Evolutionary conservation across 306 rosid genomes (phyloP).

Genomic region (Ammopiptanthus mongolicus): DNA sequence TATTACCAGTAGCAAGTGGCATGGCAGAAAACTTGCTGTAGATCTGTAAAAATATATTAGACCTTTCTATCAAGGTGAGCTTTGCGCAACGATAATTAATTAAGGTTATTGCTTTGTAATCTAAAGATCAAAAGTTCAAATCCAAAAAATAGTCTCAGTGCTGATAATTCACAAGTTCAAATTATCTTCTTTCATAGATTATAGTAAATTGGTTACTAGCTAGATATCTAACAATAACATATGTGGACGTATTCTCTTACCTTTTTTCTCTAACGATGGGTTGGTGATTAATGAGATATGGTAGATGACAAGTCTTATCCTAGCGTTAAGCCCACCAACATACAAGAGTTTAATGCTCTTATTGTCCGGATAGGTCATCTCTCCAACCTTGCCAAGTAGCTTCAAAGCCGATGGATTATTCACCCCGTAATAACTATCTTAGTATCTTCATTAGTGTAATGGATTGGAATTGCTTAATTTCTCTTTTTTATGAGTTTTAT

Average conservation of each 20-base stretch:
- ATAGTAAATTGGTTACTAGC: too few species aligned
- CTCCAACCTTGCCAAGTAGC: conserved; percentile 89
- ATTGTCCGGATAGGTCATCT: conserved; percentile 73
- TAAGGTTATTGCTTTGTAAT: too few species aligned
- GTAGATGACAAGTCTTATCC: conserved; percentile 12
- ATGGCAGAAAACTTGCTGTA: not conserved
- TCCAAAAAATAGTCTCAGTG: too few species aligned
- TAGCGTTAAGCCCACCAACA: conserved; percentile 84
- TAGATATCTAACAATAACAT: too few species aligned
- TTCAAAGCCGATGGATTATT: conserved; percentile 87
- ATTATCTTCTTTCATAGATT: too few species aligned
- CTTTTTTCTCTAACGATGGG: not conserved
- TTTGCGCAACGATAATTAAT: too few species aligned
- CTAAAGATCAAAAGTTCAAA: too few species aligned
- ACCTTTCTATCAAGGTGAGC: too few species aligned
- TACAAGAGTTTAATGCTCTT: conserved; percentile 74
- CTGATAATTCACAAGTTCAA: too few species aligned
- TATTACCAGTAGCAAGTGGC: not conserved
- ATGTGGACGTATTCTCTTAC: not conserved
- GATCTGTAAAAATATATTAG: not conserved
- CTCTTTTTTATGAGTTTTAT: too few species aligned
- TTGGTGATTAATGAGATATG: not conserved
- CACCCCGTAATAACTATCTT: conserved; percentile 91
- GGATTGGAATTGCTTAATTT: too few species aligned
- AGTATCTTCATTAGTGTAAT: too few species aligned